These are phyloP conservation scores for Fusarium aywerte DNA, from an alignment of 2,329 filamentous ascomycete genomes.

Conservation along the genomic window DNA sequence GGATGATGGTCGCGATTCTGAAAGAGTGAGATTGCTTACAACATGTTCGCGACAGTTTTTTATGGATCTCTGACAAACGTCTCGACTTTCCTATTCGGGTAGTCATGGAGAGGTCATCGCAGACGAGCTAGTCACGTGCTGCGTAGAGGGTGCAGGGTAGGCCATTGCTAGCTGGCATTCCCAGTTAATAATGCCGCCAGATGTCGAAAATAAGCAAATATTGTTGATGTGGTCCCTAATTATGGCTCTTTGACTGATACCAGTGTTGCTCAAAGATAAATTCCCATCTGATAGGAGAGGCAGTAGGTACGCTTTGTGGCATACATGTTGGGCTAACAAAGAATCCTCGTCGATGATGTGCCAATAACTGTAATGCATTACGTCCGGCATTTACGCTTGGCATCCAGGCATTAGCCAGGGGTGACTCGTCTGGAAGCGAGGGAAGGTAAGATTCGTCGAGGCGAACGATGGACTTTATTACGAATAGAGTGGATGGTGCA, in stretches of 20 bases:
- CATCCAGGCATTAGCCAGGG: too few relatives aligned
- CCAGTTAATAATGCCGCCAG: neutral
- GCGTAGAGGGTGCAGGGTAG: neutral
- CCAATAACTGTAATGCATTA: too few relatives aligned
- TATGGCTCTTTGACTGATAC: too few relatives aligned
- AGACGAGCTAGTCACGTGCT: neutral
- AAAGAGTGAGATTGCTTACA: neutral
- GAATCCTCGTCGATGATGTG: neutral
- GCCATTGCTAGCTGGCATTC: neutral
- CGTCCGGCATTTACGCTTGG: too few relatives aligned
- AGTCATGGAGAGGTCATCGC: neutral
- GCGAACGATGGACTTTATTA: too few relatives aligned
- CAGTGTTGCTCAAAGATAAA: too few relatives aligned
- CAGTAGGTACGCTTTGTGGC: too few relatives aligned
- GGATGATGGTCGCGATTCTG: neutral
- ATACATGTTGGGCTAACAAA: neutral
- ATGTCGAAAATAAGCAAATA: neutral
- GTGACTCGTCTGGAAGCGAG: too few relatives aligned
- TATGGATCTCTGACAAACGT: conserved; percentile 21
- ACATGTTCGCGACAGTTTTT: conserved; percentile 19
- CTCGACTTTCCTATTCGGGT: conserved; percentile 24
- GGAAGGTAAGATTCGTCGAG: too few relatives aligned
- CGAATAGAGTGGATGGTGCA: too few relatives aligned
- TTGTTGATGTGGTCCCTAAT: too few relatives aligned
- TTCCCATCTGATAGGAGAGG: too few relatives aligned